Evolutionary conservation across 208 protist species (phyloP), one percentile per base, ranked within the genome.

Genomic region (Crithidia mellificae): DNA sequence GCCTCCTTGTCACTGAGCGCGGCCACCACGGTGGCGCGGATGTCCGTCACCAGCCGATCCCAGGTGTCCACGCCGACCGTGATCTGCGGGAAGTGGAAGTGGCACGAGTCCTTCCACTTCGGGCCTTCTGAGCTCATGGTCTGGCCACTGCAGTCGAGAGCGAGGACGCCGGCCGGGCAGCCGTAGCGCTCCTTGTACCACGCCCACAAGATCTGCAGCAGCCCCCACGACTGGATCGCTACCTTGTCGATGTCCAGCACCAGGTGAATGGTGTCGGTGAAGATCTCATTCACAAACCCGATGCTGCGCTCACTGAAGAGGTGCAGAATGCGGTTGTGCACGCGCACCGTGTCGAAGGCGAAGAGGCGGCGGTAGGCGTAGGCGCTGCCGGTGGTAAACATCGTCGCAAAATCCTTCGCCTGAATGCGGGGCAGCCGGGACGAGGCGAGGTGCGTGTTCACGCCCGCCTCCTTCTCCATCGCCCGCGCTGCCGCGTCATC

Each of bases 1-100:
- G 55, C 14, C 27, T 68, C 59, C 27, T 67, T 68, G 24, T 50
- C 38, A 0, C 5, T 39, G 27, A 85, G 68, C 14, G 58, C 29
- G 1, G n/a, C 4, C 8, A 87, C 52, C 19, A 85, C 72, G 6
- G 72, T 50, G 0, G 25, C 47, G 51, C 72, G 69, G 30, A 85
- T 63, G 27, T 80, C 64, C 7, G 73, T 41, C 51, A 75, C 73
- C 6, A 78, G 25, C 2, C 11, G 5, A n/a, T 57, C 54, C 41
- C 80, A 74, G 9, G 66, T 59, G 2, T 55, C 22, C 6, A 88
- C 44, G 29, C 57, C 77, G 32, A 79, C 74, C 12, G 72, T 72
- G 20, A 75, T 64, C 47, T 88, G 83, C 17, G 86, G 83, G 54
- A 92, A 84, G 65, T 92, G 86, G 17, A 92, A 63, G 62, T 92